Evolutionary conservation across 176 grass and related monocot genomes (phyloP).

Genomic region (Ensete ventricosum): DNA sequence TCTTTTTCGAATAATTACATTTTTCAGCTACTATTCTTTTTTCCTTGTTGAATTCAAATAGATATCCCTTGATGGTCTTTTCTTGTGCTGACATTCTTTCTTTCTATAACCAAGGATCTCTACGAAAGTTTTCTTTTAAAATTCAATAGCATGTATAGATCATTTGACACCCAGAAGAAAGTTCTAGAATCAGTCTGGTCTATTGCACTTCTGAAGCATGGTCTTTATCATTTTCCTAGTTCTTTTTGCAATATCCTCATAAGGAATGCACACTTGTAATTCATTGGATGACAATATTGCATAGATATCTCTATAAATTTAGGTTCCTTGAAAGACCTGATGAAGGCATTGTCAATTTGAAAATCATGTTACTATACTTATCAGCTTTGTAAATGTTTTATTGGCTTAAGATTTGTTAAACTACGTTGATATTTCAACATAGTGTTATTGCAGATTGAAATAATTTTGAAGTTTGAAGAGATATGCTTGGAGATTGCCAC

Average conservation of each 20-base stretch:
- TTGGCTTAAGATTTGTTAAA: background rate
- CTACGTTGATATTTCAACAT: background rate
- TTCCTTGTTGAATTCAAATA: too few relatives aligned
- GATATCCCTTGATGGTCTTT: too few relatives aligned
- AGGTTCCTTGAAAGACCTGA: background rate
- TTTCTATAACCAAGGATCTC: background rate
- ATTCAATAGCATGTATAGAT: background rate
- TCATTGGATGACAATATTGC: background rate
- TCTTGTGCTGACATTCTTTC: background rate
- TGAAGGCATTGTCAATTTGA: background rate
- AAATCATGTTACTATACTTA: background rate
- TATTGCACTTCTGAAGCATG: too few relatives aligned
- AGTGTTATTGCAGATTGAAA: conserved; percentile 64
- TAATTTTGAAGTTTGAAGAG: conserved; percentile 93
- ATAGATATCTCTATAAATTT: background rate
- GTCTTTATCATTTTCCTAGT: too few relatives aligned
- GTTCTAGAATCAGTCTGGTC: too few relatives aligned
- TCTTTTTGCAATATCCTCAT: background rate
- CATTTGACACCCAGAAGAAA: background rate
- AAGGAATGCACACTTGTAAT: background rate
- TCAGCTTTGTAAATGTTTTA: background rate
- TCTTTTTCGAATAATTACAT: too few relatives aligned
- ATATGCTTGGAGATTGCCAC: conserved; percentile 75
- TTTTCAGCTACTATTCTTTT: too few relatives aligned
- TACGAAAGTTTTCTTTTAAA: background rate